These are phyloP conservation scores for Nepenthes mirabilis DNA, from an alignment of 148 eudicot genomes.

Conservation along the genomic window DNA sequence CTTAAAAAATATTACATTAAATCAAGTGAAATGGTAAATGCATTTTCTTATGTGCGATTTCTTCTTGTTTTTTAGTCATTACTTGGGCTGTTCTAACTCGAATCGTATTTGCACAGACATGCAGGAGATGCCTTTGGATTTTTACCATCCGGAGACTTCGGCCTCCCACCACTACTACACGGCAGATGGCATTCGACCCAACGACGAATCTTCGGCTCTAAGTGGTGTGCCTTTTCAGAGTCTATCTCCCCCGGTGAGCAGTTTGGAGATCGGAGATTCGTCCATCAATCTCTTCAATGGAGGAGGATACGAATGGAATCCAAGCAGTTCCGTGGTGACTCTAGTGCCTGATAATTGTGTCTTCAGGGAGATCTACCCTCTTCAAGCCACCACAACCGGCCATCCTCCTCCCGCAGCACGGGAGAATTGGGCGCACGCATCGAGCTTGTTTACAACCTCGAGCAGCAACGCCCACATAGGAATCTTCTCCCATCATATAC, in stretches of 20 bases:
- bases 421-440: constrained; percentile 17
- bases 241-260: constrained; percentile 15
- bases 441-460: constrained; percentile 16
- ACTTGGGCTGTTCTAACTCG: background rate
- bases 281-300: constrained; percentile 7
- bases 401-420: constrained; percentile 10
- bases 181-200: constrained; percentile 20
- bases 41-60: no score
- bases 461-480: constrained; percentile 14
- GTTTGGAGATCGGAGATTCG: constrained; percentile 15
- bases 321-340: constrained; percentile 8
- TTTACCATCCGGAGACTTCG: constrained; percentile 19
- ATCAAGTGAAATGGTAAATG: no score
- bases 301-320: constrained; percentile 17
- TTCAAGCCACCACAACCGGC: constrained; percentile 9
- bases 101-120: constrained; percentile 18
- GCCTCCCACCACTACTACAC: constrained; percentile 18
- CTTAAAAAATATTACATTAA: no score
- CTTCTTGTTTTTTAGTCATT: no score
- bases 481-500: constrained; percentile 7
- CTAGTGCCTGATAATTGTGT: constrained; percentile 11
- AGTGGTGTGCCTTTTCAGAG: no score
- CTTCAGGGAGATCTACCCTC: constrained; percentile 13
- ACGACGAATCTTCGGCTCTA: constrained; percentile 11
- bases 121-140: constrained; percentile 17